Base-by-base conservation (phyloP, 495 filamentous ascomycete species). In the Parathielavia appendiculata region DNA sequence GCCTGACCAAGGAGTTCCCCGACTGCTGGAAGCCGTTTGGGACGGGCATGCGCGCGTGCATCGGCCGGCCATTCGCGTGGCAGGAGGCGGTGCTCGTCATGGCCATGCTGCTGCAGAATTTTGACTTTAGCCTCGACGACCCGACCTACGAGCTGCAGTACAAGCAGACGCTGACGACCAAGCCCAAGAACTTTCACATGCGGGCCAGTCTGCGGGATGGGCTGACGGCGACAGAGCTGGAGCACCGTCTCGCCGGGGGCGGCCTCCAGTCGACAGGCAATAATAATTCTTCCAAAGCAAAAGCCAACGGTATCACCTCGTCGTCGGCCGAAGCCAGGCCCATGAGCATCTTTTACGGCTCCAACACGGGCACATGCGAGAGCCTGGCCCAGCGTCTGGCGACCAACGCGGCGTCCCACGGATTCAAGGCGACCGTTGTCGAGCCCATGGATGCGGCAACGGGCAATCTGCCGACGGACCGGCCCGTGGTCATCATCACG, bases 281-380 rank as follows among this genome's bases (percentile, higher is more conserved):
- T n/a, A n/a, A n/a, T n/a, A n/a, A n/a, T n/a, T n/a, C n/a, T 1
- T 30, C 59, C 17, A 68, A 71, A 51, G 36, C 56, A 17, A 54
- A 26, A 45, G 7, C 14, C 11, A 23, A 9, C 0, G 14, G 39
- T 11, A 16, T n/a, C n/a, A n/a, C 12, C 9, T 17, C 40, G 30
- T 5, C 40, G 4, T 11, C 51, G n/a, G n/a, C 72, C 14, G 58
- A 58, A 20, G 64, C 64, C 4, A 69, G 69, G 48, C 70, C 71
- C 0, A 78, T 91, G 66, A 79, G 77, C 39, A 83, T 91, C n/a
- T 79, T 84, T 34, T 91, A 84, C 60, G 88, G 88, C 16, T 86
- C 83, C 14, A 90, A 91, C 60, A 83, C 82, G 5, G 88, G 88
- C 4, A 92, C 88, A 13, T 92, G 88, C 64, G 85, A 90, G 63